Percentiles rank a stretch among this genome's conserved stretches.
Evolutionary conservation across 768 basidiomycete species (phyloP).

Genomic region (Dioszegia crocea): DNA sequence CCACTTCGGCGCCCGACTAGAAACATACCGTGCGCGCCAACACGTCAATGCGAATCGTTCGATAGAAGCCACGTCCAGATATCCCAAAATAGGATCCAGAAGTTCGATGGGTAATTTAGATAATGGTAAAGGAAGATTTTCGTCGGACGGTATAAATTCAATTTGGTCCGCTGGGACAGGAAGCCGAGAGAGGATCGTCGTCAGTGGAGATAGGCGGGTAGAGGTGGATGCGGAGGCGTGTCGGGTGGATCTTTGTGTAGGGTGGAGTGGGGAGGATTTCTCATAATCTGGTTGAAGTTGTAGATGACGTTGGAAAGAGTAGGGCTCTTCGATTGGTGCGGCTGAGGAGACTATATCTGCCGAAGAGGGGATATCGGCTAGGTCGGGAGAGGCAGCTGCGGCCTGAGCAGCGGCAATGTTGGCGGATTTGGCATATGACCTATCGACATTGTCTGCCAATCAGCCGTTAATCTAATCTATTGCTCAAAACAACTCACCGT

Average conservation of each 20-base stretch:
- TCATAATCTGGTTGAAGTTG: constrained; percentile 45
- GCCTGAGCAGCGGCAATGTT: background rate
- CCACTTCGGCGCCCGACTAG: constrained; percentile 70
- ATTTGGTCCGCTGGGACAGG: constrained; percentile 11
- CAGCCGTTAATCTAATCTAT: background rate
- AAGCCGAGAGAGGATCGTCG: constrained; percentile 12
- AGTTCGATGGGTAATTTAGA: constrained; percentile 71
- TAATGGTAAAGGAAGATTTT: constrained; percentile 59
- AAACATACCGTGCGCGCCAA: constrained; percentile 69
- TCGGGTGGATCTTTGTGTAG: background rate
- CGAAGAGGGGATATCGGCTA: constrained; percentile 20
- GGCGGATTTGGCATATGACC: constrained; percentile 54
- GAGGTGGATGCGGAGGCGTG: background rate
- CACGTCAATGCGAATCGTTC: constrained; percentile 73
- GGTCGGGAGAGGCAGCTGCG: background rate
- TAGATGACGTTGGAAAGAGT: constrained; percentile 41
- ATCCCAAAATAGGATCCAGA: constrained; percentile 62
- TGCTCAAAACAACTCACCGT: constrained; percentile 50
- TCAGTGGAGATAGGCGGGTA: constrained; percentile 20
- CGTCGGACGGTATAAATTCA: constrained; percentile 66
- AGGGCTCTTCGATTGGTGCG: constrained; percentile 27
- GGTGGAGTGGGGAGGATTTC: background rate
- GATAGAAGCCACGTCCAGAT: constrained; percentile 63
- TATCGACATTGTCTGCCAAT: constrained; percentile 61
- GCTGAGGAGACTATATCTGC: constrained; percentile 34